Percentiles rank a stretch among this genome's conserved stretches.
Evolutionary conservation across 1,284 basidiomycete genomes (phyloP).

Genomic region (Sanguinoderma infundibulare): DNA sequence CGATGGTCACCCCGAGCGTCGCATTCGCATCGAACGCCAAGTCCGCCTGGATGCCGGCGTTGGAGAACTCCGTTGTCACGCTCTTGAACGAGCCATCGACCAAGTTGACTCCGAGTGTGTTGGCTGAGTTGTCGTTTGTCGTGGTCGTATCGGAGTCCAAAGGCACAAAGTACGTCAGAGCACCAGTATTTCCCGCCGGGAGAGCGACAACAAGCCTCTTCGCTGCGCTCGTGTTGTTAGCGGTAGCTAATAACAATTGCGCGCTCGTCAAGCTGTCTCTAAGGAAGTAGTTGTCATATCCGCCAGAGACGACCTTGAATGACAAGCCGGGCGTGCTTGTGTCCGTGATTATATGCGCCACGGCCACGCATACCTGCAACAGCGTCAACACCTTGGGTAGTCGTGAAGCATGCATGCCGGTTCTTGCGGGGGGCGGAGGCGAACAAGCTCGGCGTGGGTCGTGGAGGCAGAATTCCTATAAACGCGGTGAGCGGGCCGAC

Average conservation of each 20-base stretch:
- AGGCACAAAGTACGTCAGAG: slow-evolving; percentile 43
- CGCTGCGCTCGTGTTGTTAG: slow-evolving; percentile 32
- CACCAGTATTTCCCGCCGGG: slow-evolving; percentile 47
- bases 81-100: slow-evolving; percentile 31
- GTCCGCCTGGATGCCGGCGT: slow-evolving; percentile 42
- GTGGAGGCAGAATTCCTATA: not conserved
- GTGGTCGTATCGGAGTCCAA: not conserved
- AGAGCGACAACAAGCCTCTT: slow-evolving; percentile 43
- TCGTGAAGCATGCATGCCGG: not conserved
- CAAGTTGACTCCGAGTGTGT: slow-evolving; percentile 11
- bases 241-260: slow-evolving; percentile 42
- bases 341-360: slow-evolving; percentile 2
- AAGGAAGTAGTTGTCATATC: slow-evolving; percentile 47
- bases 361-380: not conserved
- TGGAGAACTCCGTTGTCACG: slow-evolving; percentile 35
- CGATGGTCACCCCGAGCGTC: slow-evolving; percentile 42
- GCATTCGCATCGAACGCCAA: slow-evolving; percentile 40
- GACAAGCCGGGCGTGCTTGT: slow-evolving; percentile 10
- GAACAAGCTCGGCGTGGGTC: not conserved
- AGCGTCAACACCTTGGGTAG: not conserved
- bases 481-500: not conserved
- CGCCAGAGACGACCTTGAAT: slow-evolving; percentile 34
- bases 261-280: slow-evolving; percentile 43
- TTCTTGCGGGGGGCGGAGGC: not conserved
- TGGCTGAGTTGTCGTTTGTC: slow-evolving; percentile 16